Conservation (phyloP, 148 eudicot species). For the Tetragonia tetragonoides region DNA sequence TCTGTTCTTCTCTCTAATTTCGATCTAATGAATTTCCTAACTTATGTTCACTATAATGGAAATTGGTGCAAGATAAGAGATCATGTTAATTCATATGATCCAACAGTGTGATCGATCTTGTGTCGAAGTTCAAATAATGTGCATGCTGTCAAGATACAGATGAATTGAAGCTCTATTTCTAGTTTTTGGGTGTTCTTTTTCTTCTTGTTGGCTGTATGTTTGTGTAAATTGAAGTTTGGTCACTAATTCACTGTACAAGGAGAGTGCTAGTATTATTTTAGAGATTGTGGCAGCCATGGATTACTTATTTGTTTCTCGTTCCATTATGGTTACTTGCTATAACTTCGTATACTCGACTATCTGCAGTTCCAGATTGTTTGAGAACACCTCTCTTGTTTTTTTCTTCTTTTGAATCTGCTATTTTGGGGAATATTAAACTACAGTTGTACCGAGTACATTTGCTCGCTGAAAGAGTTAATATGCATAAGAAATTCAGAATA, state of each 20-base stretch:
- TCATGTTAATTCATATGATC: too few relatives aligned
- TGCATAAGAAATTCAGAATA: too few relatives aligned
- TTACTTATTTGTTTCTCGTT: not conserved
- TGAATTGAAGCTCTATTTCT: not conserved
- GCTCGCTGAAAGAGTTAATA: too few relatives aligned
- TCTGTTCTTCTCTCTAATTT: too few relatives aligned
- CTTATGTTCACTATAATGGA: too few relatives aligned
- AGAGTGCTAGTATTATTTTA: not conserved
- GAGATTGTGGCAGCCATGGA: not conserved
- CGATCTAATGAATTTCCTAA: too few relatives aligned
- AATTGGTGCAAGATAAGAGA: not conserved
- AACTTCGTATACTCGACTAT: not conserved
- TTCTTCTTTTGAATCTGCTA: not conserved
- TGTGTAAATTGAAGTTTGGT: not conserved
- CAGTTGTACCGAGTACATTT: too few relatives aligned
- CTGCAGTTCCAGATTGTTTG: not conserved
- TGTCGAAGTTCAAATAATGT: not conserved
- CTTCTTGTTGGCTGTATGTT: not conserved
- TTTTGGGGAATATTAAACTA: too few relatives aligned
- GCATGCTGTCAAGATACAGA: not conserved
- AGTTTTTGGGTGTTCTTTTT: not conserved
- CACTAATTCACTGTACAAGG: not conserved
- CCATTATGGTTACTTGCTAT: not conserved
- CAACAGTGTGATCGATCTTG: not conserved
- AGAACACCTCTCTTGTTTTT: not conserved